Percentiles rank a stretch among this genome's conserved stretches.
Evolutionary conservation across 2,329 filamentous ascomycete genomes (phyloP).

Genomic region (Cercospora sp.): DNA sequence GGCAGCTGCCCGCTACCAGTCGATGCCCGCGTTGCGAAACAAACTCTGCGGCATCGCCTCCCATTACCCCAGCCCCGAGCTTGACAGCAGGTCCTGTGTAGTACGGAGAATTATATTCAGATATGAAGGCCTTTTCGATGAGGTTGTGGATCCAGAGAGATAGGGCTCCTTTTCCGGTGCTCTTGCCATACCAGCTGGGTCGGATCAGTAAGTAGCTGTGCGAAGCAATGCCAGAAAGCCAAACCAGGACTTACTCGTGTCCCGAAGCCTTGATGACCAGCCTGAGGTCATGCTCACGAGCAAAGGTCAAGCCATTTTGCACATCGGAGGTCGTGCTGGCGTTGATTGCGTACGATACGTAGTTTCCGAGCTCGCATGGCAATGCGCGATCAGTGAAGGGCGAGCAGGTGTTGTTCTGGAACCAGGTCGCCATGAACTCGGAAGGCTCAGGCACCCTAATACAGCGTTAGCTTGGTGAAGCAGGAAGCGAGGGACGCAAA

Average conservation of each 20-base stretch:
- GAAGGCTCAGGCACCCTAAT: too few species aligned
- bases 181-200: slow-evolving; percentile 52
- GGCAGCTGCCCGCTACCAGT: slow-evolving; percentile 57
- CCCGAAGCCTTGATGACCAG: slow-evolving; percentile 50
- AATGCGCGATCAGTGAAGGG: too few species aligned
- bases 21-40: slow-evolving; percentile 57
- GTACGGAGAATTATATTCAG: slow-evolving; percentile 39
- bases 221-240: too few species aligned
- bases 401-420: too few species aligned
- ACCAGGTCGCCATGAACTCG: too few species aligned
- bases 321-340: slow-evolving; percentile 3
- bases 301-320: slow-evolving; percentile 8
- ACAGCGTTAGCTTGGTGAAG: too few species aligned
- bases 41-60: background rate
- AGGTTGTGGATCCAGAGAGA: slow-evolving; percentile 60
- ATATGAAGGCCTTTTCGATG: slow-evolving; percentile 47
- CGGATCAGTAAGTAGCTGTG: background rate
- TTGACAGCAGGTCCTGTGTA: slow-evolving; percentile 48
- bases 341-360: too few species aligned
- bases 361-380: too few species aligned
- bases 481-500: too few species aligned
- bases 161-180: slow-evolving; percentile 61
- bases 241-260: slow-evolving; percentile 29
- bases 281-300: slow-evolving; percentile 49
- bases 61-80: background rate